A percentile compares a stretch with the other conserved stretches of the same genome.
These are phyloP conservation scores for Ogataea kodamae DNA, from an alignment of 805 yeast genomes.

Conservation along the genomic window DNA sequence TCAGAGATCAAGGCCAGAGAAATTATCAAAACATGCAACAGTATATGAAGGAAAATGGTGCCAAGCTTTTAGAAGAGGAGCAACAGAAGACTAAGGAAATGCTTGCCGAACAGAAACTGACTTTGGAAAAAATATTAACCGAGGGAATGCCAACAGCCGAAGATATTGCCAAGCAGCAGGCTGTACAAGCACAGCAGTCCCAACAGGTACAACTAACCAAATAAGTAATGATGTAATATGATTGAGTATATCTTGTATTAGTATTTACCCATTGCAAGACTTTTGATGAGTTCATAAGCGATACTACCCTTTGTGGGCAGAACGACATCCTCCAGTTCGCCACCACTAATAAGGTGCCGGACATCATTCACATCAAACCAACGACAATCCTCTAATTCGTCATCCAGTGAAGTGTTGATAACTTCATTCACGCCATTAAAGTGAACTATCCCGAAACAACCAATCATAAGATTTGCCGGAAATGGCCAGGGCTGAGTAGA, in stretches of 20 bases:
- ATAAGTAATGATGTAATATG: constrained; percentile 5
- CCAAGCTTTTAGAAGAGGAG: constrained; percentile 78
- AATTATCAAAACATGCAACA: constrained; percentile 78
- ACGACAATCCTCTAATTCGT: constrained; percentile 79
- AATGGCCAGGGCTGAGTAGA: constrained; percentile 97
- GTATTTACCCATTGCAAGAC: constrained; percentile 6
- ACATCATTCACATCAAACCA: constrained; percentile 71
- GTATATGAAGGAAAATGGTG: constrained; percentile 54
- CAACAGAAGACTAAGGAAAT: constrained; percentile 75
- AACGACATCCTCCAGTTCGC: constrained; percentile 27
- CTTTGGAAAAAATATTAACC: constrained; percentile 78
- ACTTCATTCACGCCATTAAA: constrained; percentile 60
- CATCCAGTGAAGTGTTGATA: constrained; percentile 75
- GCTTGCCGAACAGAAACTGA: constrained; percentile 76
- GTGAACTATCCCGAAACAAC: constrained; percentile 80
- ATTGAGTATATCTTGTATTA: constrained; percentile 2
- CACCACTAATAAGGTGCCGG: constrained; percentile 22
- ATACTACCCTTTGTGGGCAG: constrained; percentile 44
- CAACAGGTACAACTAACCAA: constrained; percentile 7
- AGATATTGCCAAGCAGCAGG: constrained; percentile 43
- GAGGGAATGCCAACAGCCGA: constrained; percentile 81
- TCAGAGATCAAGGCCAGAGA: constrained; percentile 90
- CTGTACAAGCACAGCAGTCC: constrained; percentile 18
- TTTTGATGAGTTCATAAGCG: constrained; percentile 41
- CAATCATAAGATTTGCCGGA: constrained; percentile 91